phyloP scores from a whole-genome alignment of 176 grass and related monocot genomes.

The Zea luxurians region DNA sequence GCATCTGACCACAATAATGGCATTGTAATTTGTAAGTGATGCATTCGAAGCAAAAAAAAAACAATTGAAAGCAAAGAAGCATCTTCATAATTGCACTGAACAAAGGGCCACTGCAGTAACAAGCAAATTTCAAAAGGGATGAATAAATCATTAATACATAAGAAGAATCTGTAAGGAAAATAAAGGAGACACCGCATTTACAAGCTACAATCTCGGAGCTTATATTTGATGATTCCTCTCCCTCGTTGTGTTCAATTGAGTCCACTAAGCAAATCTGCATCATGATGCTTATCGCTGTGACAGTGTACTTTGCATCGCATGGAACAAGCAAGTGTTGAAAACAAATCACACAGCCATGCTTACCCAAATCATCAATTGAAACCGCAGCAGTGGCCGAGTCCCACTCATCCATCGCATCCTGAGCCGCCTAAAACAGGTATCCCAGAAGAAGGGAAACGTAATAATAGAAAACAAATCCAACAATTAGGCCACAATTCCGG shows the following conservation, averaged over 20 bases:
- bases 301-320: background rate
- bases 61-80: background rate
- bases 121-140: background rate
- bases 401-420: constrained; percentile 39
- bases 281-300: background rate
- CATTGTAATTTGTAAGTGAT: background rate
- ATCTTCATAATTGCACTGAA: background rate
- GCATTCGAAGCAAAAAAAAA: background rate
- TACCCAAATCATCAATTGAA: constrained; percentile 43
- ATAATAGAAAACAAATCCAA: background rate
- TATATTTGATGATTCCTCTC: background rate
- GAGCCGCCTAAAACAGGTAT: constrained; percentile 29
- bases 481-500: background rate
- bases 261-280: background rate
- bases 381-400: constrained; percentile 20
- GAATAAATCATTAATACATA: background rate
- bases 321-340: background rate
- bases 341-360: constrained; percentile 5
- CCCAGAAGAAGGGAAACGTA: background rate
- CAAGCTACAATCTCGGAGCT: background rate
- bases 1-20: constrained; percentile 33
- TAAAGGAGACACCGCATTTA: background rate
- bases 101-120: background rate
- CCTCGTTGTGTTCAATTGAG: background rate
- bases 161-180: background rate